phyloP scores from a whole-genome alignment of 2,329 filamentous ascomycete genomes.

The Calonectria leucothoes region DNA sequence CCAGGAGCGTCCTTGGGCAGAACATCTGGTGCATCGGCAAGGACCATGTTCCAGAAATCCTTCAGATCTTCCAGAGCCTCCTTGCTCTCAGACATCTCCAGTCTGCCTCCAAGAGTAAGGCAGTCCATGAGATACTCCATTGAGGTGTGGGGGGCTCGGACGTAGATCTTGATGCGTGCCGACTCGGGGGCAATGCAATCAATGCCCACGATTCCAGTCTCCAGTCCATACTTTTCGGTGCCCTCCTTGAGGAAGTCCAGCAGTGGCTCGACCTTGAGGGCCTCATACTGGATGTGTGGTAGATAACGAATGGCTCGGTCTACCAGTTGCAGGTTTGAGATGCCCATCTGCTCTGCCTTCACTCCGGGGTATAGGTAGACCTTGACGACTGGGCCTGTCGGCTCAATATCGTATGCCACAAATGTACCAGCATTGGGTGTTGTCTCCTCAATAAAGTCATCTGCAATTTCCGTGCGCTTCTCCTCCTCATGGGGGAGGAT shows the following conservation, averaged over 20 bases:
- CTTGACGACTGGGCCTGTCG: neutral
- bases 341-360: neutral
- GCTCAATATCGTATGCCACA: neutral
- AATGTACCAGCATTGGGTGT: conserved; percentile 1
- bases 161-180: neutral
- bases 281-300: neutral
- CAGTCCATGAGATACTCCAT: neutral
- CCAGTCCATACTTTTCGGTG: neutral
- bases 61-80: neutral
- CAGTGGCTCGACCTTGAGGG: neutral
- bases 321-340: neutral
- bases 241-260: neutral
- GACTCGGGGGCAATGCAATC: neutral
- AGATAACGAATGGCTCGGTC: neutral
- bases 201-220: neutral
- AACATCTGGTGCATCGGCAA: neutral
- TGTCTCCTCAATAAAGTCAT: neutral
- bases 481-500: neutral
- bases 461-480: neutral
- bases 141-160: neutral
- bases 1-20: neutral
- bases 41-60: conserved; percentile 1
- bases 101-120: neutral
- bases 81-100: neutral
- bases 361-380: neutral